Conservation (phyloP, 2,329 filamentous ascomycete genomes). For the Chrysoporthe puriensis region DNA sequence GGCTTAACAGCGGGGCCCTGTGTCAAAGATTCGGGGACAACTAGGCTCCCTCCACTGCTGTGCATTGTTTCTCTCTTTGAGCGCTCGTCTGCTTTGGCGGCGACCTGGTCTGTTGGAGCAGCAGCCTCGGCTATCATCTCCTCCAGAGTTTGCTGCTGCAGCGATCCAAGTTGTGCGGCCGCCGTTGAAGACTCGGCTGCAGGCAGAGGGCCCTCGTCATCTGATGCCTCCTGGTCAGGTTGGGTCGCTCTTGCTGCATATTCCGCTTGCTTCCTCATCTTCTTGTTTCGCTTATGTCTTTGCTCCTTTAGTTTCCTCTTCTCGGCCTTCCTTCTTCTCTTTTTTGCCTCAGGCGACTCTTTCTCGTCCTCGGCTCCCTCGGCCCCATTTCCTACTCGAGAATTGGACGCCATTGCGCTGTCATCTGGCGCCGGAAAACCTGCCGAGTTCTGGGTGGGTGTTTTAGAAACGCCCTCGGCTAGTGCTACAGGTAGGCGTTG, state of each 20-base stretch:
- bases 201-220: not conserved
- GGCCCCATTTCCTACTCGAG: not conserved
- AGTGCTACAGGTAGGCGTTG: not conserved
- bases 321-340: not conserved
- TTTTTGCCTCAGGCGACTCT: not conserved
- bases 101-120: no score
- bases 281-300: not conserved
- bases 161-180: not conserved
- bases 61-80: no score
- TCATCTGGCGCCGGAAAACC: not conserved
- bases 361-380: not conserved
- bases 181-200: not conserved
- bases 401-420: not conserved
- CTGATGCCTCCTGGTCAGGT: not conserved
- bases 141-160: not conserved
- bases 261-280: not conserved
- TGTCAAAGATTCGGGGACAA: not conserved
- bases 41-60: no score
- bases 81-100: no score
- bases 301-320: not conserved
- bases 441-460: not conserved
- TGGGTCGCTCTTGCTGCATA: not conserved
- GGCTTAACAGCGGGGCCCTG: not conserved
- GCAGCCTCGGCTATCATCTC: not conserved
- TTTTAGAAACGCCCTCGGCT: not conserved